These are phyloP conservation scores for Rhizopus delemar DNA, from an alignment of 371 early-diverging fungal genomes.

Conservation along the genomic window DNA sequence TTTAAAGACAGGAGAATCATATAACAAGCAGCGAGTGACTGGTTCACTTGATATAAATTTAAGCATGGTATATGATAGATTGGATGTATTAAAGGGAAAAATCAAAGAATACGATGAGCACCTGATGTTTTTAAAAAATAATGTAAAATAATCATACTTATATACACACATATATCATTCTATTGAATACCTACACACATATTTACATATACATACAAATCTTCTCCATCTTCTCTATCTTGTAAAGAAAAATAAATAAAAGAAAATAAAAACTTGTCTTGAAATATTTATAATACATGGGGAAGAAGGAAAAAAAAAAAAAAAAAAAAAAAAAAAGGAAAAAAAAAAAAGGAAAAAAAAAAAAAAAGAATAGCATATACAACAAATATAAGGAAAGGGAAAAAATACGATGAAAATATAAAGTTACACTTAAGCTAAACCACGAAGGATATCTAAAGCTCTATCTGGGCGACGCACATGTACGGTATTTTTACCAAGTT, in stretches of 20 bases:
- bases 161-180: background rate
- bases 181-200: background rate
- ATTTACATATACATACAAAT: background rate
- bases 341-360: background rate
- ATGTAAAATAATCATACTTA: background rate
- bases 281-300: too few relatives aligned
- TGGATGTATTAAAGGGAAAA: conserved; percentile 17
- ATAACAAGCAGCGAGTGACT: conserved; percentile 8
- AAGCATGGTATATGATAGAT: conserved; percentile 8
- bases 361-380: background rate
- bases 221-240: background rate
- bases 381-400: background rate
- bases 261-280: too few relatives aligned
- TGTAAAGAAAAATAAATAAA: too few relatives aligned
- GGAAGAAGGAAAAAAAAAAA: too few relatives aligned
- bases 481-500: conserved; percentile 5
- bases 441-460: conserved; percentile 40
- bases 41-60: conserved; percentile 10
- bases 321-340: too few relatives aligned
- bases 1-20: background rate
- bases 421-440: conserved; percentile 18
- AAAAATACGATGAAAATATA: background rate
- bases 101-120: conserved; percentile 16
- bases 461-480: conserved; percentile 22
- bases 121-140: conserved; percentile 11